Base-by-base conservation (phyloP, 768 basidiomycete species). In the Leccinum incarnatum region DNA sequence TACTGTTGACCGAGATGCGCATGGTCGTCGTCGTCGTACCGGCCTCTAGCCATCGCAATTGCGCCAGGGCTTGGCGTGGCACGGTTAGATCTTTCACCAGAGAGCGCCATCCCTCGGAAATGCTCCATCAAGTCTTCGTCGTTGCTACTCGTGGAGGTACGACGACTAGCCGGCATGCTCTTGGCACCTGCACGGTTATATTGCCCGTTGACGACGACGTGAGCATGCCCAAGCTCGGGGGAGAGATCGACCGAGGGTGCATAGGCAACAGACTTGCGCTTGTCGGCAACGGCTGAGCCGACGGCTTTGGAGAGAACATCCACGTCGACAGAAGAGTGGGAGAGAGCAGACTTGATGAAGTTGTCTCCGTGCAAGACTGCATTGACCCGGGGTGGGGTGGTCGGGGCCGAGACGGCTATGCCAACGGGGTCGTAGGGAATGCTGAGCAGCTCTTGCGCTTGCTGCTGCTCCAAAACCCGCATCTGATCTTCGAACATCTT, bases 401-500 rank as follows among this genome's bases (percentile, higher is more conserved):
- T 95, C 17, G 91, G 92, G 5, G 93, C 91, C 3, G 93, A 94
- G 55, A 91, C 89, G 15, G 94, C 93, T 50, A 94, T 73, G 67
- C 78, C 78, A 60, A 76, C 76, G n/a, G 81, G 62, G 60, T 89
- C 88, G 69, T 82, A 83, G 36, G 89, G 89, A 65, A 93, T 81
- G 64, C 74, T 83, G 67, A 95, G 84, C 40, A 94, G 81, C 71
- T 94, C 91, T 63, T 90, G 88, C 12, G 86, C 87, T 75, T 98
- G 95, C 73, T 93, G 88, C 63, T 89, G 88, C 76, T 98, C 95
- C 63, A 98, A 83, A 55, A 82, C 86, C 56, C 89, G 88, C 95
- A 97, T 97, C 76, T 97, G 94, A 67, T 96, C 93, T 75, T 98
- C 95, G 74, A 98, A 98, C 67, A 92, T 76, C 75, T 87, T 89